Percentiles rank a stretch among this genome's conserved stretches.
These are phyloP conservation scores for Neolecta irregularis DNA, from an alignment of 1,139 yeast species.

Conservation along the genomic window DNA sequence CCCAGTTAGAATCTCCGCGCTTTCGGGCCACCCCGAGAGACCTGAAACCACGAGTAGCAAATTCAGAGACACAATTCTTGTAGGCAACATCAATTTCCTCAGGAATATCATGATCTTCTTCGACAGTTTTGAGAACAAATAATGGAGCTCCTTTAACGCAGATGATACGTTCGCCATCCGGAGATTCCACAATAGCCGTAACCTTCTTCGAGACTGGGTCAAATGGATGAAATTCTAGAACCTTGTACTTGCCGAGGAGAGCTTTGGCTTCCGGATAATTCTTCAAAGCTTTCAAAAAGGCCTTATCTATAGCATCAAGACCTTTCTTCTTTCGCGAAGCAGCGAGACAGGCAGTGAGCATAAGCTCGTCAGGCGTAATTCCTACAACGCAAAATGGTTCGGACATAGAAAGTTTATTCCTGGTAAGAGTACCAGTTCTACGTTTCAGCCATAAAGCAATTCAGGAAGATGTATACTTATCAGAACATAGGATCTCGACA, in stretches of 20 bases:
- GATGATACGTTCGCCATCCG: constrained; percentile 49
- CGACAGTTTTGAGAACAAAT: constrained; percentile 54
- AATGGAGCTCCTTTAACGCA: constrained; percentile 65
- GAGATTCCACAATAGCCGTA: constrained; percentile 52
- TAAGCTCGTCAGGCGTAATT: constrained; percentile 91
- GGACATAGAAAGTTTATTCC: constrained; percentile 88
- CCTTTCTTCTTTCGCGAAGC: constrained; percentile 98
- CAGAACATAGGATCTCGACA: constrained; percentile 97
- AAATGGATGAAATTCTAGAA: constrained; percentile 53
- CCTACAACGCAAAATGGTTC: constrained; percentile 99
- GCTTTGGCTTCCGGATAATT: constrained; percentile 48
- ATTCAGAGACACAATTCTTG: constrained; percentile 56
- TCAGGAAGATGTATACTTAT: no score
- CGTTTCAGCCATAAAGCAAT: no score
- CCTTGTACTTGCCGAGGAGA: constrained; percentile 50
- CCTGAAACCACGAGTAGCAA: constrained; percentile 61
- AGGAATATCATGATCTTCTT: constrained; percentile 52
- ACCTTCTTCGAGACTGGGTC: constrained; percentile 62
- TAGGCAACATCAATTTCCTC: constrained; percentile 49
- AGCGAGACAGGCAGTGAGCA: constrained; percentile 96
- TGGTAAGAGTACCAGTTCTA: constrained; percentile 98
- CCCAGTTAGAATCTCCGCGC: constrained; percentile 61
- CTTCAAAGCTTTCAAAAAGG: constrained; percentile 76
- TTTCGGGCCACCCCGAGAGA: constrained; percentile 61
- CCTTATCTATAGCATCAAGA: constrained; percentile 94